Evolutionary conservation across 768 basidiomycete species (phyloP), one percentile per base, ranked within the genome.

Genomic region (Pleurotus tuoliensis): DNA sequence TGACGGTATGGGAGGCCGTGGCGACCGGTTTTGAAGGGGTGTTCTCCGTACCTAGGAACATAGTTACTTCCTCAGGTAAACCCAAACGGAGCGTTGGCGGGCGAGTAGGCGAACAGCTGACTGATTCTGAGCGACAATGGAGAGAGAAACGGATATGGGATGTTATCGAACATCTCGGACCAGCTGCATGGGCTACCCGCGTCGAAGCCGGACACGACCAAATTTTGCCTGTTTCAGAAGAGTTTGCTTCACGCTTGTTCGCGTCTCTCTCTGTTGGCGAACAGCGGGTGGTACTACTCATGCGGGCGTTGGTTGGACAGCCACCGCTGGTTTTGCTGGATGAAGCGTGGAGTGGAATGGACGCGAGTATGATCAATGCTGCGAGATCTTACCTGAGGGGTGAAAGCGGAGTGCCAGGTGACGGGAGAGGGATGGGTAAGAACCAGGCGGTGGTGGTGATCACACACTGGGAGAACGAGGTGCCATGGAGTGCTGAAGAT

Each of bases 311-410:
- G 34, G 92, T 95, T 7, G 82, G 82, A 12, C 73, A 77, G 12
- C 89, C 91, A 3, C 81, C 79, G 55, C 66, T 99, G 34, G 76
- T 98, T 5, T 75, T 98, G 8, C 72, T 98, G 40, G 96, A 99
- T 64, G 96, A 99, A 67, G 90, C 87, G 7, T 94, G 92, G 83
- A 86, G 90, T 20, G 95, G 94, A 22, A 95, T 98, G 92, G 91
- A 91, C 60, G 86, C 83, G 44, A 71, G 68, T 4, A 91, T 92
- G 84, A 83, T 95, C 27, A 69, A 69, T 15, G 80, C 81, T 38
- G 90, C 85, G 41, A 74, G 81, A 60, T 62, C 61, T 41, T 91
- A 92, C 64, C 66, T 99, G 44, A 74, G 86, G 16, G 76, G 73
- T 38, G 58, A 76, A 57, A 65, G 56, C 40, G 44, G 44, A 47